A percentile compares a stretch with the other conserved stretches of the same genome.
Evolutionary conservation across 352 stramenopile genomes (phyloP).

Genomic region (Pythium phragmitis): DNA sequence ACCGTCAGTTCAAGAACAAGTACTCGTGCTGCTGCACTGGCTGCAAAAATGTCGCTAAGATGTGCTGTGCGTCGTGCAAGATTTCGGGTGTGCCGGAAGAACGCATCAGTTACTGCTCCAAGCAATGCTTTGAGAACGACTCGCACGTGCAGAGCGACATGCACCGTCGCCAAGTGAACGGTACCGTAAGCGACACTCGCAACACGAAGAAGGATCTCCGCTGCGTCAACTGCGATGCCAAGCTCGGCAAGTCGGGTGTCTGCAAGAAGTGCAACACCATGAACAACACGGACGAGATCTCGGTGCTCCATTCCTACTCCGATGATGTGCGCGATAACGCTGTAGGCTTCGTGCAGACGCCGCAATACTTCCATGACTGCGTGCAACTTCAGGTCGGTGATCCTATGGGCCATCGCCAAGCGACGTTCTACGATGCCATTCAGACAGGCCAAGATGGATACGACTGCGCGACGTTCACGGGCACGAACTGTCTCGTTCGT

Average conservation of each 20-base stretch:
- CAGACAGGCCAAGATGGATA: slow-evolving; percentile 85
- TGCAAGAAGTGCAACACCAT: slow-evolving; percentile 80
- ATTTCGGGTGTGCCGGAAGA: slow-evolving; percentile 82
- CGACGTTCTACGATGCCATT: slow-evolving; percentile 85
- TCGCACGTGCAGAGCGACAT: slow-evolving; percentile 77
- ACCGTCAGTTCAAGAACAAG: slow-evolving; percentile 77
- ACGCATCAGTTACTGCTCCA: slow-evolving; percentile 85
- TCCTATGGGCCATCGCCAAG: slow-evolving; percentile 75
- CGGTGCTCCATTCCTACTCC: slow-evolving; percentile 75
- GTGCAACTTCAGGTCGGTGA: slow-evolving; percentile 83
- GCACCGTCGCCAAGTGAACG: slow-evolving; percentile 82
- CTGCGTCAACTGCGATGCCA: slow-evolving; percentile 72
- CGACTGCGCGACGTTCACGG: slow-evolving; percentile 75
- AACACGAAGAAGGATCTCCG: slow-evolving; percentile 71
- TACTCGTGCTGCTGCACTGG: slow-evolving; percentile 72
- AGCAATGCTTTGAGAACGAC: slow-evolving; percentile 85
- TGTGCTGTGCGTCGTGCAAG: slow-evolving; percentile 86
- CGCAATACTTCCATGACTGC: slow-evolving; percentile 85
- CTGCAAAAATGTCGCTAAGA: slow-evolving; percentile 80
- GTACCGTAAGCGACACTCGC: slow-evolving; percentile 70
- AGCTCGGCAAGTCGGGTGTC: slow-evolving; percentile 68
- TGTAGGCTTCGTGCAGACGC: slow-evolving; percentile 79
- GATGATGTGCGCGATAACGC: slow-evolving; percentile 79
- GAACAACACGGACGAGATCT: slow-evolving; percentile 52
- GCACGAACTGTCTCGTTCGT: slow-evolving; percentile 80